Percentiles rank a stretch among this genome's conserved stretches.
These are phyloP conservation scores for Taiozyma sp. DNA, from an alignment of 1,139 yeast species.

Conservation along the genomic window DNA sequence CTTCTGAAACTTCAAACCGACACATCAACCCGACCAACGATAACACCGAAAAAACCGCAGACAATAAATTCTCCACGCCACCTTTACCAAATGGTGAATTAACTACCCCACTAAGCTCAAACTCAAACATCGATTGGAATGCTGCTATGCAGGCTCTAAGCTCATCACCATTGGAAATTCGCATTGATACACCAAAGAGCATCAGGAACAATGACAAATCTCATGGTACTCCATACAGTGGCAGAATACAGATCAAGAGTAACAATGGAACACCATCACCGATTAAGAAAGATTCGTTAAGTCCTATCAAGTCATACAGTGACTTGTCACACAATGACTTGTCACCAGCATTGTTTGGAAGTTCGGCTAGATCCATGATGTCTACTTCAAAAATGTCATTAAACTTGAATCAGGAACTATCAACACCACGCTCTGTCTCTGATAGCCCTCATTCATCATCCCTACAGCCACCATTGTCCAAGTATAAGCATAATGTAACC, in stretches of 20 bases:
- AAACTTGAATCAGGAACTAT: background rate
- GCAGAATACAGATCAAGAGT: conserved; percentile 9
- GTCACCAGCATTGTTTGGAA: background rate
- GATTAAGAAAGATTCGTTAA: background rate
- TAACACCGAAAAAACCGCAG: background rate
- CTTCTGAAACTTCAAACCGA: background rate
- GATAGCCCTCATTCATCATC: background rate
- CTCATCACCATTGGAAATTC: conserved; percentile 7
- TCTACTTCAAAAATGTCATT: background rate
- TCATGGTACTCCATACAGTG: conserved; percentile 12
- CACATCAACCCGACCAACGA: background rate
- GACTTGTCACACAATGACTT: background rate
- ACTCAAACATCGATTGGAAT: conserved; percentile 17
- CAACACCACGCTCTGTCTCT: background rate
- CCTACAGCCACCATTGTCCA: background rate
- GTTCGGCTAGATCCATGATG: background rate
- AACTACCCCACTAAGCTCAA: conserved; percentile 9
- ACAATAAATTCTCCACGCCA: background rate
- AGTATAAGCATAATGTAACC: background rate
- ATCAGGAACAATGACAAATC: background rate
- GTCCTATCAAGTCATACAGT: background rate
- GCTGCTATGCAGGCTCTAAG: conserved; percentile 19
- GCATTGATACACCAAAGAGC: conserved; percentile 4
- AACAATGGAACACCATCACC: background rate
- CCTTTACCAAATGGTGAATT: background rate